phyloP scores from a whole-genome alignment of 2,329 filamentous ascomycete genomes.

The Drechslerella coelobrocha region DNA sequence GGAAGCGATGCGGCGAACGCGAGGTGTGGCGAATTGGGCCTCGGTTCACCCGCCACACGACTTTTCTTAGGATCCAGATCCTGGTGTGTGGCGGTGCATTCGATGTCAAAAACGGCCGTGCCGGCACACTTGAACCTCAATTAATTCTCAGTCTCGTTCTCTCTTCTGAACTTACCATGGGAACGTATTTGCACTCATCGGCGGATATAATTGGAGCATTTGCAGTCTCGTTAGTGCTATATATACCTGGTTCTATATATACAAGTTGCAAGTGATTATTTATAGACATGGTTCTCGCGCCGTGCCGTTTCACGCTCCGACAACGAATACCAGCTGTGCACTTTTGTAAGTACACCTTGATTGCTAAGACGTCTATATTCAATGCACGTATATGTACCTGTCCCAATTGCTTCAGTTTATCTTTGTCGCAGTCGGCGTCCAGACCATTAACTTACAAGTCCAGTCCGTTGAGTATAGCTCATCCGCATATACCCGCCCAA shows the following conservation, averaged over 20 bases:
- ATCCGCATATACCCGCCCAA: neutral
- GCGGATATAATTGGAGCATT: no score
- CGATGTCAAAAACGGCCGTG: constrained; percentile 35
- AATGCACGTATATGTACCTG: neutral
- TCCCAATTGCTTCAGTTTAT: neutral
- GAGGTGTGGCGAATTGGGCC: neutral
- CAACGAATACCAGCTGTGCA: no score
- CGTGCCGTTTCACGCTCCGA: no score
- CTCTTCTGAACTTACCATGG: constrained; percentile 12
- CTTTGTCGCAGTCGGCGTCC: neutral
- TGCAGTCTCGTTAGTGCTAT: no score
- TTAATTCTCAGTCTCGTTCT: constrained; percentile 1
- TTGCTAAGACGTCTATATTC: neutral
- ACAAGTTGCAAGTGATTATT: no score
- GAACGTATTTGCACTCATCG: neutral
- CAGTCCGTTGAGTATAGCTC: constrained; percentile 25
- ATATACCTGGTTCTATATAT: no score
- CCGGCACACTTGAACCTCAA: neutral
- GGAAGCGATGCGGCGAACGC: constrained; percentile 14
- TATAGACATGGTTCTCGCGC: no score
- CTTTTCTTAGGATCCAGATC: constrained; percentile 39
- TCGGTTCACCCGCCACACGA: constrained; percentile 18
- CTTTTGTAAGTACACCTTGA: no score
- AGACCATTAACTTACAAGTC: constrained; percentile 48
- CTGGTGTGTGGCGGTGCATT: constrained; percentile 43